These are phyloP conservation scores for Sporothrix luriei DNA, from an alignment of 2,329 filamentous ascomycete species.

Conservation along the genomic window DNA sequence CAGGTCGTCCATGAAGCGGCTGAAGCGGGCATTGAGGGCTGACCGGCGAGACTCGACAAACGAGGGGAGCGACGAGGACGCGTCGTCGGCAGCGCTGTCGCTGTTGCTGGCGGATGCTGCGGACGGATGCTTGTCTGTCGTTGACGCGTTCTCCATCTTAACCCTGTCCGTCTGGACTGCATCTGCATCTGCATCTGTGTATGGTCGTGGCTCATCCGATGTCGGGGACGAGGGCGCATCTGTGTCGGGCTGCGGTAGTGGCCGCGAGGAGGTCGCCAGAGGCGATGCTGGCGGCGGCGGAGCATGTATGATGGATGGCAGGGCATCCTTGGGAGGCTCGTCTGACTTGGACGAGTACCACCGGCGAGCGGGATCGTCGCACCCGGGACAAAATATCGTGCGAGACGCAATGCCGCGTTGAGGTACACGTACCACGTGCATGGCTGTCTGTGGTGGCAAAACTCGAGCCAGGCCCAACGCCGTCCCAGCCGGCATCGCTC, in stretches of 20 bases:
- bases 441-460: neutral
- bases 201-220: neutral
- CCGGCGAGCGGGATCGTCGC: neutral
- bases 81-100: neutral
- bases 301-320: neutral
- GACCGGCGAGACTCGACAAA: slow-evolving; percentile 50
- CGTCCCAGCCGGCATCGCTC: neutral
- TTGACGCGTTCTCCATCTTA: neutral
- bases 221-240: neutral
- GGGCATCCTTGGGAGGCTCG: slow-evolving; percentile 6
- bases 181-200: neutral
- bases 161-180: neutral
- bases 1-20: slow-evolving; percentile 80
- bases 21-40: slow-evolving; percentile 55
- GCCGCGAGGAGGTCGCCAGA: neutral
- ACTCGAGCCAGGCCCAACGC: neutral
- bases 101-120: neutral
- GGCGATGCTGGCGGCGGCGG: neutral
- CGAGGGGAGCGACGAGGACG: slow-evolving; percentile 48
- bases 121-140: too few species aligned
- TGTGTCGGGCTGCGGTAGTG: neutral
- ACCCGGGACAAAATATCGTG: neutral
- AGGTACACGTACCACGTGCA: neutral
- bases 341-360: neutral
- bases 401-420: neutral